Conservation (phyloP, 106 monocot genomes). For the Dendrobium officinale region DNA sequence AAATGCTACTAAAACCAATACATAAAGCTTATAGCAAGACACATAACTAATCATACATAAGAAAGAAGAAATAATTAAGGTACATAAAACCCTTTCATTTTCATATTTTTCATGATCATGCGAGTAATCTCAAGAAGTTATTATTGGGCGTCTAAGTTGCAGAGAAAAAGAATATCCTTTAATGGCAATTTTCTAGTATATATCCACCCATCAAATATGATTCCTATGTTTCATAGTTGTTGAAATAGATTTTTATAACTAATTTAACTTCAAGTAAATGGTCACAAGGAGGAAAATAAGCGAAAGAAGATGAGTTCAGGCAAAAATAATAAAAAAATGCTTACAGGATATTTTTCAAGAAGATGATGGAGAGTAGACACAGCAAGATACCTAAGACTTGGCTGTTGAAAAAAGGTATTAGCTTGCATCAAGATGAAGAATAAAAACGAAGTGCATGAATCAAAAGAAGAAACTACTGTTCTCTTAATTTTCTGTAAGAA, state of each 20-base stretch:
- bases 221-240: not conserved
- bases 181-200: not conserved
- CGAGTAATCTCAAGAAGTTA: not conserved
- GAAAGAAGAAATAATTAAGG: not conserved
- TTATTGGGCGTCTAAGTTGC: not conserved
- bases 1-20: too few relatives aligned
- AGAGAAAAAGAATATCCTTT: not conserved
- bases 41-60: not conserved
- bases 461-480: not conserved
- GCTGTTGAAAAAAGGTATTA: slow-evolving; percentile 49
- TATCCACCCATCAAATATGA: not conserved
- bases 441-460: not conserved
- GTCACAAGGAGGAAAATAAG: not conserved
- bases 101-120: not conserved
- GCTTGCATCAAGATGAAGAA: slow-evolving; percentile 4
- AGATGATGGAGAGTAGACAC: slow-evolving; percentile 86
- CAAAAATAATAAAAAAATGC: slow-evolving; percentile 10
- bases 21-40: not conserved
- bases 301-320: not conserved
- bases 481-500: not conserved
- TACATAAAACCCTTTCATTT: not conserved
- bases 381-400: slow-evolving; percentile 86
- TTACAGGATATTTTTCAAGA: slow-evolving; percentile 93
- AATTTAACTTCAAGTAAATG: not conserved
- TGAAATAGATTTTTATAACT: not conserved